phyloP scores from a whole-genome alignment of 441 rosid genomes.

The Kokia cookei region DNA sequence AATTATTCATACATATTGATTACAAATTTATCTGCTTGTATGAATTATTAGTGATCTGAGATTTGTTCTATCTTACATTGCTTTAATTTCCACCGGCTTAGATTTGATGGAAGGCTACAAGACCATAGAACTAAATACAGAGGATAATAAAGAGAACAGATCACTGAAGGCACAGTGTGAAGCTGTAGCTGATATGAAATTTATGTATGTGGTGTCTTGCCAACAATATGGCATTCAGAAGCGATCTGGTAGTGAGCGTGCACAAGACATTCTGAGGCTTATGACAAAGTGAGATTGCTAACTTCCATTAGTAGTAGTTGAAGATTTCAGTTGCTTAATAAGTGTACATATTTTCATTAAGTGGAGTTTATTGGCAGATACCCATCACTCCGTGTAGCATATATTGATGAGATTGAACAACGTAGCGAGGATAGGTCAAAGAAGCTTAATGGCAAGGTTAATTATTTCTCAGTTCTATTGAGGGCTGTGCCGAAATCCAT shows the following conservation, averaged over 20 bases:
- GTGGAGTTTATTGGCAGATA: constrained; percentile 68
- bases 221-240: constrained; percentile 95
- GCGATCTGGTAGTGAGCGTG: constrained; percentile 83
- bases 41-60: background rate
- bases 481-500: constrained; percentile 90
- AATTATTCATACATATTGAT: background rate
- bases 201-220: constrained; percentile 93
- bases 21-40: background rate
- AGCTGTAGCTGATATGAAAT: constrained; percentile 99
- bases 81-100: constrained; percentile 24
- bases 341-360: constrained; percentile 11
- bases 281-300: constrained; percentile 63
- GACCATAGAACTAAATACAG: constrained; percentile 74
- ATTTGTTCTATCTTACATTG: constrained; percentile 12
- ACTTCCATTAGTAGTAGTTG: constrained; percentile 7
- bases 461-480: constrained; percentile 76
- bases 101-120: constrained; percentile 99
- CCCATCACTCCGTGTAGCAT: constrained; percentile 97
- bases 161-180: constrained; percentile 87
- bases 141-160: constrained; percentile 75
- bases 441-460: constrained; percentile 66
- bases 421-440: constrained; percentile 66
- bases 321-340: constrained; percentile 1
- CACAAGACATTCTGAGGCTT: constrained; percentile 86
- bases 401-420: constrained; percentile 96